Conservation (phyloP, 2,329 filamentous ascomycete species). For the Fusarium burgessii region DNA sequence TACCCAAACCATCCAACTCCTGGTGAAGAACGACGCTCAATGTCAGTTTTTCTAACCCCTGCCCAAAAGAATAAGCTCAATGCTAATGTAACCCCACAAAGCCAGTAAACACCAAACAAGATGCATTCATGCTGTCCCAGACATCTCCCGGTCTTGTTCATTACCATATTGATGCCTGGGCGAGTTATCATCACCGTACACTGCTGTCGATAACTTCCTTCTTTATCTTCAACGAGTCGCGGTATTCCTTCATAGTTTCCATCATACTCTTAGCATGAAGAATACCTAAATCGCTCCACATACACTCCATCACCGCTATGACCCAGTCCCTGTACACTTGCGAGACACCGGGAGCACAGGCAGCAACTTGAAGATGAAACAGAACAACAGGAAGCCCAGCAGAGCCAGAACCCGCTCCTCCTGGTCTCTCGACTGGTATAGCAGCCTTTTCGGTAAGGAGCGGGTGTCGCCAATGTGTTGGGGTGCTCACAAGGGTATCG, state of each 20-base stretch:
- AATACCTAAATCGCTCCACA: constrained; percentile 66
- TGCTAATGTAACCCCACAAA: constrained; percentile 4
- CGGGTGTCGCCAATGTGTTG: constrained; percentile 66
- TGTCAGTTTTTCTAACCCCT: neutral
- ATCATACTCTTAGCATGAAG: constrained; percentile 60
- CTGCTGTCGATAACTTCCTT: constrained; percentile 21
- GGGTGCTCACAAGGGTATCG: constrained; percentile 60
- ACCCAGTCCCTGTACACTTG: constrained; percentile 59
- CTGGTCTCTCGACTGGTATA: constrained; percentile 51
- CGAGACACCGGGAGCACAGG: constrained; percentile 60
- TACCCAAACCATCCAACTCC: constrained; percentile 12
- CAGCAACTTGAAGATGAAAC: constrained; percentile 62
- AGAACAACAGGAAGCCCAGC: constrained; percentile 62
- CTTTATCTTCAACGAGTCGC: constrained; percentile 25
- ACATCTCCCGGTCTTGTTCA: neutral
- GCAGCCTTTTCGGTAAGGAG: constrained; percentile 54
- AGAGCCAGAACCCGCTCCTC: constrained; percentile 59
- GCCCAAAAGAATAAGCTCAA: neutral
- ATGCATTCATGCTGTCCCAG: constrained; percentile 12
- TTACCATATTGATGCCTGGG: neutral
- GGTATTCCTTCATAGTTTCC: constrained; percentile 54
- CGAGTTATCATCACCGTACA: neutral
- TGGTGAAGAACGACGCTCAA: constrained; percentile 9
- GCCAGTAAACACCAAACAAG: constrained; percentile 19
- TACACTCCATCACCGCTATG: constrained; percentile 58